Base-by-base conservation (phyloP, 2,329 filamentous ascomycete species). In the Trichoderma semiorbis region DNA sequence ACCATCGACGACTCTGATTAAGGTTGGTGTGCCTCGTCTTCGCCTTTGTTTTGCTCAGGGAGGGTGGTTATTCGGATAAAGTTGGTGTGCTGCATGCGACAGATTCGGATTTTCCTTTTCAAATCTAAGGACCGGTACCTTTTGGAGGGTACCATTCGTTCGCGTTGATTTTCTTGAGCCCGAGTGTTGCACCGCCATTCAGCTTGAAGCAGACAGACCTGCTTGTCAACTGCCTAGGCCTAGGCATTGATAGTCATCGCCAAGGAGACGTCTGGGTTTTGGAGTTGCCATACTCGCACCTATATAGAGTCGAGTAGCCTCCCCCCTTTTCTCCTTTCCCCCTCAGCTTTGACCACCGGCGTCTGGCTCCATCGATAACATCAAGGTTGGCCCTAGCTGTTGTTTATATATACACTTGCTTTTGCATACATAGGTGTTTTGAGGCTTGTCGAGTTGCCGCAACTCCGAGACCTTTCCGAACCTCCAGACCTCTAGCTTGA, bases 71-170 rank as follows among this genome's bases (percentile, higher is more conserved):
- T 32, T 58, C 36, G 57, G 64, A 72, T 55, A 30, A 63, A 63
- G 70, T 55, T 68, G 70, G 70, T 68, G 70, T 72, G 39, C 70
- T 68, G 64, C 70, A 68, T 69, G 57, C 70, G 28, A 68, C 57
- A 43, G 57, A 34, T 58, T 63, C 50, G 64, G 63, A 30, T 58
- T 28, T 63, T 61, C 21, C 43, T 47, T 47, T 30, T 34, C 57
- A 58, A 50, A 68, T 58, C 55, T 47, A 53, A 34, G 69, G 53
- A 62, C 39, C 28, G 69, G 69, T 61, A 60, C 64, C 43, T 68
- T 68, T 28, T 28, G 24, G 36, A 69, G 47, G 63, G 55, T 63
- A 57, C 60, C 68, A 64, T 70, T 34, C 68, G 43, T 65, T 60
- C 69, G 69, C 50, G 60, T 71, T 32, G 16, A 60, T 43, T 12